These are phyloP conservation scores for Coprinellus micaceus DNA, from an alignment of 768 basidiomycete species.

Conservation along the genomic window DNA sequence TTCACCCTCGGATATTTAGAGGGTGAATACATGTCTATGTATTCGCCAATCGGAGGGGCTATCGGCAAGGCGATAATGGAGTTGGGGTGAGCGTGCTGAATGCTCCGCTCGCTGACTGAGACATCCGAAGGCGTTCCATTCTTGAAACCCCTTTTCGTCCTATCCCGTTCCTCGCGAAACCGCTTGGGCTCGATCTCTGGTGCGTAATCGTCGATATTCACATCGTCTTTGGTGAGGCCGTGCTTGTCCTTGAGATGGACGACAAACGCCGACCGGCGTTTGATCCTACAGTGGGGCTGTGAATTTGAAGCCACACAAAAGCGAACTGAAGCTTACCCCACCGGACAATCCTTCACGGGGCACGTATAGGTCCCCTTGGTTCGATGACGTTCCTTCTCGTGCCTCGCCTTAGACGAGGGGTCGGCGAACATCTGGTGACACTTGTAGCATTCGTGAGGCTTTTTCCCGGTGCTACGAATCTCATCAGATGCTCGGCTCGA, in stretches of 20 bases:
- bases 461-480: conserved; percentile 41
- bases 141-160: conserved; percentile 6
- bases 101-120: too few relatives aligned
- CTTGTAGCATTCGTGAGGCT: conserved; percentile 51
- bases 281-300: conserved; percentile 44
- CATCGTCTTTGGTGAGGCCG: conserved; percentile 26
- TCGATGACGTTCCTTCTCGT: conserved; percentile 57
- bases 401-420: conserved; percentile 66
- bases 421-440: conserved; percentile 59
- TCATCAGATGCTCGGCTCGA: background rate
- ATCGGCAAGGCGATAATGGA: too few relatives aligned
- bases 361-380: conserved; percentile 43
- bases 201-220: conserved; percentile 25
- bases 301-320: background rate
- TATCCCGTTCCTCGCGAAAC: conserved; percentile 7
- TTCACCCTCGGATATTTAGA: too few relatives aligned
- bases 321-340: conserved; percentile 34
- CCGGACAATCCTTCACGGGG: conserved; percentile 40
- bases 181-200: conserved; percentile 20
- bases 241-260: conserved; percentile 52
- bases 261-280: conserved; percentile 57
- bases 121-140: background rate
- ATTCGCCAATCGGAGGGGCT: too few relatives aligned
- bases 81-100: too few relatives aligned
- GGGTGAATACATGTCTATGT: too few relatives aligned